Evolutionary conservation across 176 grass and related monocot genomes (phyloP).

Genomic region (Eragrostis curvula): DNA sequence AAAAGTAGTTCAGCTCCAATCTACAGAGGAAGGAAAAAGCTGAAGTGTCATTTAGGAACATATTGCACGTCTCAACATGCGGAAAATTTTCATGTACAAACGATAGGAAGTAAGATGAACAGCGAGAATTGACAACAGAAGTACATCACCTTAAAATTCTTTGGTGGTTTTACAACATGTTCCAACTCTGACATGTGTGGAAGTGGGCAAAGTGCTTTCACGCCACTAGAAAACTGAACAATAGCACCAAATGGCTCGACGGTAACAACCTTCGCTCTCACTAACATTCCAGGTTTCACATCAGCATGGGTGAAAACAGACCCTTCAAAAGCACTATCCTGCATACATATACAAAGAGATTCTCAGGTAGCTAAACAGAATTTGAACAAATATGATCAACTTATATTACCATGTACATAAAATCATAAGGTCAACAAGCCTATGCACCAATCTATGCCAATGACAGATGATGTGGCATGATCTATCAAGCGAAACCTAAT

Average conservation of each 20-base stretch:
- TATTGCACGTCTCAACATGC: conserved; percentile 23
- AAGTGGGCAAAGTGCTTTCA: conserved; percentile 94
- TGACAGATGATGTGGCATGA: not conserved
- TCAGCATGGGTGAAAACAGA: conserved; percentile 98
- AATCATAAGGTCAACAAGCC: not conserved
- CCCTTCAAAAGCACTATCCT: conserved; percentile 97
- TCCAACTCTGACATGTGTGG: conserved; percentile 95
- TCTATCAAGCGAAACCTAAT: not conserved
- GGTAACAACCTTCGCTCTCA: conserved; percentile 80
- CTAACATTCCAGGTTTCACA: conserved; percentile 95
- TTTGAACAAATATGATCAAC: not conserved
- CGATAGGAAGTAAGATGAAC: conserved; percentile 5
- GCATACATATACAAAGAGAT: conserved; percentile 38
- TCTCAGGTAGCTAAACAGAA: conserved; percentile 4
- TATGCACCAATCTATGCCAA: not conserved
- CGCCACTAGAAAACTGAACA: conserved; percentile 88
- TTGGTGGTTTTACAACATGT: conserved; percentile 78
- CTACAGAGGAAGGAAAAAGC: conserved; percentile 47
- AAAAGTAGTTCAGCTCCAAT: conserved; percentile 87
- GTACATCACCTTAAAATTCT: conserved; percentile 88
- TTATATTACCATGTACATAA: not conserved
- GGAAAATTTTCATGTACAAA: conserved; percentile 12
- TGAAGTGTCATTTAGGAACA: not conserved
- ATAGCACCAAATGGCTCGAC: conserved; percentile 79
- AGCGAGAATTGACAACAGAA: conserved; percentile 20